These are phyloP conservation scores for Fusarium humuli DNA, from an alignment of 2,329 filamentous ascomycete species.

Conservation along the genomic window DNA sequence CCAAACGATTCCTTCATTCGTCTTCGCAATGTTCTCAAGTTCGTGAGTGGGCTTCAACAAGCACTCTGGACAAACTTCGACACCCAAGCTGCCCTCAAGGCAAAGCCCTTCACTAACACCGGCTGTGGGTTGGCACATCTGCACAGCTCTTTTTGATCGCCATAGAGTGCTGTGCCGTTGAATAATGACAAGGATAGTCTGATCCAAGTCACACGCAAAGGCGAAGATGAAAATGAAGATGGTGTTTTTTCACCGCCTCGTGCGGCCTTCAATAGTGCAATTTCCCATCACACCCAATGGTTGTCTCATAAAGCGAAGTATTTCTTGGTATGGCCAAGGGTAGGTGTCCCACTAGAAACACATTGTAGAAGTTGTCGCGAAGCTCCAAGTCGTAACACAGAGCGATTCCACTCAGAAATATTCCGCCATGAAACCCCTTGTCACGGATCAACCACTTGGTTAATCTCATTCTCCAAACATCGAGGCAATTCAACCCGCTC, in stretches of 20 bases:
- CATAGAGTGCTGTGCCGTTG: neutral
- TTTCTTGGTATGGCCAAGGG: neutral
- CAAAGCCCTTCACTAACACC: conserved; percentile 6
- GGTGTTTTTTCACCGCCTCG: conserved; percentile 31
- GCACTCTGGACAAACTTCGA: conserved; percentile 27
- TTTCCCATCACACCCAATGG: conserved; percentile 25
- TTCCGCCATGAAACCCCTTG: conserved; percentile 19
- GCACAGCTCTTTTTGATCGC: conserved; percentile 7
- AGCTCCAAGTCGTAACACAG: conserved; percentile 22
- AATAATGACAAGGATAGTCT: neutral
- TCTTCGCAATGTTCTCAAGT: neutral
- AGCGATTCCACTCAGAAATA: conserved; percentile 2
- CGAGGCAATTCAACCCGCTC: conserved; percentile 10
- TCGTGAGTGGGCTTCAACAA: conserved; percentile 13
- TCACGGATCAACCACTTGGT: conserved; percentile 33
- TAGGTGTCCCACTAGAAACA: conserved; percentile 27
- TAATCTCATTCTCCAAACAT: conserved; percentile 14
- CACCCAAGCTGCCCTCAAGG: conserved; percentile 5
- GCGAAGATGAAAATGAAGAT: conserved; percentile 14
- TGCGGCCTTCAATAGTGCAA: conserved; percentile 16
- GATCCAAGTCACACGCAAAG: neutral
- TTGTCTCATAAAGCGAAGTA: conserved; percentile 26
- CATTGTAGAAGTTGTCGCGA: conserved; percentile 7
- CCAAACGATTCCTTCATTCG: neutral
- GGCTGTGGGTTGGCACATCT: neutral